Base-by-base conservation (phyloP, 805 yeast species). In the Starmerella sirachaensis region DNA sequence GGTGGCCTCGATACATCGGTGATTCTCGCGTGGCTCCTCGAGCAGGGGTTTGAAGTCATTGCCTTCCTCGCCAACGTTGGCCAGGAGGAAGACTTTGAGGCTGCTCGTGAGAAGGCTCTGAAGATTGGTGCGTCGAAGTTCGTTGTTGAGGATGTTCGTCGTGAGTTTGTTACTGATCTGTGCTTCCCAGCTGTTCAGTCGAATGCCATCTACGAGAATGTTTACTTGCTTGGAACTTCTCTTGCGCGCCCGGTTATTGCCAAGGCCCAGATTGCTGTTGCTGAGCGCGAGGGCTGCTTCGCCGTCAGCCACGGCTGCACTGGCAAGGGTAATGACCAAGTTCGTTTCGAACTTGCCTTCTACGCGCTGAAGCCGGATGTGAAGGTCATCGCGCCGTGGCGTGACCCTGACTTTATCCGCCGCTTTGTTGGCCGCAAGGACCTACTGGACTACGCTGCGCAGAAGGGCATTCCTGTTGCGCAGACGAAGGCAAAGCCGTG, bases 321-420 rank as follows among this genome's bases (percentile, higher is more conserved):
- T 51, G 99, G 99, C 68, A 91, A 91, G 70, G 99, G 99, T 68
- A 91, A 91, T 62, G 99, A 91, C 65, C 98, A 91, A 69, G 96
- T 91, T 50, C 80, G 99, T 66, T 91, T 91, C 61, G 99, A 91
- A 68, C 70, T 91, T 45, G 78, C 93, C 7, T 91, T 91, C 72
- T 91, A 91, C 64, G 99, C 97, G 25, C 74, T 91, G 63, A 86
- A 91, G 68, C 98, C 99, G 29, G 97, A 86, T 58, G 94, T 91
- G 53, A 69, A 73, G 59, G 94, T 84, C 53, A 88, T 91, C 66
- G 95, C 98, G 30, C 99, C 99, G 62, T 91, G 99, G 99, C 83
- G 99, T 74, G 82, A 81, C 60, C 98, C 98, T 22, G 79, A 57
- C 26, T 91, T 91, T 65, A 85, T 85, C 66, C 76, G 84, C 64